A percentile compares a stretch with the other conserved stretches of the same genome.
phyloP scores from a whole-genome alignment of 306 rosid genomes.

The Malus orientalis region DNA sequence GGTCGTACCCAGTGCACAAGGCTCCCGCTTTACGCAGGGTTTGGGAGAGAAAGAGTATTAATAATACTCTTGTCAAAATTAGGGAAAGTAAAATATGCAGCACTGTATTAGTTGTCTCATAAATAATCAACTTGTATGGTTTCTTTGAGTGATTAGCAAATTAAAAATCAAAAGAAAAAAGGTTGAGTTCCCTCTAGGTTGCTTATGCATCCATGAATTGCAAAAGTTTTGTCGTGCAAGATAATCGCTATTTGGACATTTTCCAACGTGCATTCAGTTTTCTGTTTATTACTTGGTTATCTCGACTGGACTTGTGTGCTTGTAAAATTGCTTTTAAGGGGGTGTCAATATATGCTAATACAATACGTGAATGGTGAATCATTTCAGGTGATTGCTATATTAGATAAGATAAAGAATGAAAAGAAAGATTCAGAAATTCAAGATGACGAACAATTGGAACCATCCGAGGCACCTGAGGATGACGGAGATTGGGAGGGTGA shows the following conservation, averaged over 20 bases:
- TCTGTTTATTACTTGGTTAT: constrained; percentile 1
- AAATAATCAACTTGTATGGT: neutral
- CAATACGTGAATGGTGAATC: constrained; percentile 8
- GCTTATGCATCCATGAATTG: neutral
- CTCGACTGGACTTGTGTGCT: neutral
- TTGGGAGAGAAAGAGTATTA: neutral
- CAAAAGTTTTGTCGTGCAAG: neutral
- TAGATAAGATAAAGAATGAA: constrained; percentile 72
- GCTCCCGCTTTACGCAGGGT: too few species aligned
- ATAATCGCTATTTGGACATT: neutral
- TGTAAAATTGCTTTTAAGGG: constrained; percentile 4
- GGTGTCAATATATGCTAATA: constrained; percentile 16
- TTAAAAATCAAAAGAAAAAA: neutral
- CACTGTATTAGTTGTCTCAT: neutral
- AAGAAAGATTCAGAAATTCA: constrained; percentile 16
- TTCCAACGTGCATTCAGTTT: neutral
- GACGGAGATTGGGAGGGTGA: constrained; percentile 54
- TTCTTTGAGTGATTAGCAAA: neutral
- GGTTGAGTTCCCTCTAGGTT: neutral
- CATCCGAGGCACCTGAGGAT: constrained; percentile 31
- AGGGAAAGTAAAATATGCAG: neutral
- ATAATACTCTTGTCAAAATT: neutral
- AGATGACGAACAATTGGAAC: constrained; percentile 31
- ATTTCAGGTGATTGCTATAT: constrained; percentile 80
- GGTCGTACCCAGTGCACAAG: too few species aligned